Evolutionary conservation across 2,329 filamentous ascomycete genomes (phyloP), one percentile per base, ranked within the genome.

Genomic region (Gaeumannomyces sp.): DNA sequence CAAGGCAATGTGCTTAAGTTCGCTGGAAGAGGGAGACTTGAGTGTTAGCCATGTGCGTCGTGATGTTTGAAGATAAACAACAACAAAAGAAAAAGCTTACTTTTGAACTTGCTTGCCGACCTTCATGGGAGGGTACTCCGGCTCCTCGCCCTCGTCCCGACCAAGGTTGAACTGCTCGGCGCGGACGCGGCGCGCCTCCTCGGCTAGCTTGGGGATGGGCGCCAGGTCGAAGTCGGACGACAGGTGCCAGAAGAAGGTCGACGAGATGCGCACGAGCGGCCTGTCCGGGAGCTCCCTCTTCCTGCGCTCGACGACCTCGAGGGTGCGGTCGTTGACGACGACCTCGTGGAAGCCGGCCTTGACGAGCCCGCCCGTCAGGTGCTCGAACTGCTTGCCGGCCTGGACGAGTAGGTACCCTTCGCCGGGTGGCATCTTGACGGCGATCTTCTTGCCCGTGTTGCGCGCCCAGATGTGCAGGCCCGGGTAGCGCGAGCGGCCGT

Each of bases 261-360:
- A 85, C 50, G 83, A 85, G 71, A 87, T 87, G 61, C 85, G 78
- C 22, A 86, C 72, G 2, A 83, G 76, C 16, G 84, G 85, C 0
- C 84, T 73, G 25, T 81, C 79, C 0, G 83, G 81, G 14, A 74
- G 69, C 58, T 80, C 74, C 0, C 56, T 63, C 64, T 72, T 75
- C 56, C 84, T 78, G 62, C 71, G 71, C 67, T 77, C 77, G 4
- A 86, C 78, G 2, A 79, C 78, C 16, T 76, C 76, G 1, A 83
- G 66, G 0, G 85, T 87, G 68, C 75, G 73, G 10, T 82, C 78
- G 71, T 82, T 86, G 66, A 87, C 82, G 2, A 85, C 81, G 0
- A 87, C 85, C 76, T 87, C 85, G 74, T 87, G 85, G 75, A 78
- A 87, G 4, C 85, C 85, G 1, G 85, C 85, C 72, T 86, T 86